Evolutionary conservation across 345 rosid species (phyloP).

Genomic region (Corchorus olitorius): DNA sequence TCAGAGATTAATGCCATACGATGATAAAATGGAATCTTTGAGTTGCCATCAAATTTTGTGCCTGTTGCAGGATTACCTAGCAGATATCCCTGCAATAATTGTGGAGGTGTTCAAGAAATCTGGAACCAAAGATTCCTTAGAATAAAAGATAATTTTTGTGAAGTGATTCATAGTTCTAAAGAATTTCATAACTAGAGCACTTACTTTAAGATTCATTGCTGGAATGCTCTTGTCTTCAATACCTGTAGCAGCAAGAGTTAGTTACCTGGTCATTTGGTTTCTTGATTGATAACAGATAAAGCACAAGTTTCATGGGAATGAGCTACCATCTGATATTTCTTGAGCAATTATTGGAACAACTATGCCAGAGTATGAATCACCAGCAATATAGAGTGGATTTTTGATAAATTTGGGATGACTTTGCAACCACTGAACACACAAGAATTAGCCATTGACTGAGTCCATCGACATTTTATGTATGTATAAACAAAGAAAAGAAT

Average conservation of each 20-base stretch:
- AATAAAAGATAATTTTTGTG: not conserved
- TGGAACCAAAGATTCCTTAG: not conserved
- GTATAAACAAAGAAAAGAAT: too few species aligned
- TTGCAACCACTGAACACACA: constrained; percentile 24
- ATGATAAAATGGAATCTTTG: constrained; percentile 39
- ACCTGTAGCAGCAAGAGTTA: constrained; percentile 23
- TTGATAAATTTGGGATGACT: constrained; percentile 14
- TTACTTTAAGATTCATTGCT: constrained; percentile 44
- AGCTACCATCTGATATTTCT: constrained; percentile 22
- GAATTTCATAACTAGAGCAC: not conserved
- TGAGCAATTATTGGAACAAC: constrained; percentile 17
- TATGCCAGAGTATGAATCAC: constrained; percentile 26
- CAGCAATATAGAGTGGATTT: constrained; percentile 19
- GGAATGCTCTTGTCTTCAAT: constrained; percentile 20
- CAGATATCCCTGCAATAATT: constrained; percentile 44
- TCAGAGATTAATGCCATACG: constrained; percentile 59
- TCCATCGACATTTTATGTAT: too few species aligned
- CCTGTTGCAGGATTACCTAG: constrained; percentile 48
- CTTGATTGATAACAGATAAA: not conserved
- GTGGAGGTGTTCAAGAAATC: not conserved
- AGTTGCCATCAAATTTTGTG: constrained; percentile 28
- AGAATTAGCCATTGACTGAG: not conserved
- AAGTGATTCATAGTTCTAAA: not conserved
- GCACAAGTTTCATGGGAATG: not conserved
- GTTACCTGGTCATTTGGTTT: not conserved